Evolutionary conservation across 2,329 filamentous ascomycete species (phyloP).

Genomic region (Ascochyta fabae): DNA sequence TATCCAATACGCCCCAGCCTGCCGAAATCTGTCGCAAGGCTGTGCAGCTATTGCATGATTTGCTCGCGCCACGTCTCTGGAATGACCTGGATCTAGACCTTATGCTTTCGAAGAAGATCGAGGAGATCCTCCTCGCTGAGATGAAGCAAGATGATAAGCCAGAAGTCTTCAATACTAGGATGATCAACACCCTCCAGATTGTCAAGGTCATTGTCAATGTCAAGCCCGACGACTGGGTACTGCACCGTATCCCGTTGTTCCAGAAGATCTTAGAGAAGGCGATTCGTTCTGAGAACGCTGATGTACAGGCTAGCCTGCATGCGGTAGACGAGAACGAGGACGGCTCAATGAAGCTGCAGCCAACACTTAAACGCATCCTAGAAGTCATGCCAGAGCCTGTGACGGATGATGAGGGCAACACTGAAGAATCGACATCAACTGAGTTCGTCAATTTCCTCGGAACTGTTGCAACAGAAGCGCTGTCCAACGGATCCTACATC

Average conservation of each 20-base stretch:
- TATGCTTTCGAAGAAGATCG: conserved; percentile 86
- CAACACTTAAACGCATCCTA: conserved; percentile 81
- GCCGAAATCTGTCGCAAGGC: conserved; percentile 87
- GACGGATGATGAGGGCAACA: conserved; percentile 83
- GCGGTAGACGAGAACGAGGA: conserved; percentile 73
- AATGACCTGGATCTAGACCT: conserved; percentile 84
- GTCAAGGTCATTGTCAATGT: conserved; percentile 87
- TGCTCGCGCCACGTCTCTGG: conserved; percentile 89
- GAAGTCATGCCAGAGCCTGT: conserved; percentile 83
- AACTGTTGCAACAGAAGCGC: conserved; percentile 83
- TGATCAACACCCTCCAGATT: conserved; percentile 93
- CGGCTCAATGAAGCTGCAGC: conserved; percentile 65
- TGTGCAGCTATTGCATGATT: conserved; percentile 78
- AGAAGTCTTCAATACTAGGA: conserved; percentile 81
- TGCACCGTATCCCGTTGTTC: conserved; percentile 75
- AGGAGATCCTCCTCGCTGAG: conserved; percentile 82
- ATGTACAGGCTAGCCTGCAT: conserved; percentile 93
- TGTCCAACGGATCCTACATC: conserved; percentile 80
- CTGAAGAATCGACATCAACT: conserved; percentile 76
- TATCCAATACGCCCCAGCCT: conserved; percentile 55
- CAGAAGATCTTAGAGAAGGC: conserved; percentile 92
- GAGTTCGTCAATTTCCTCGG: conserved; percentile 88
- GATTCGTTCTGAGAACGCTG: conserved; percentile 84
- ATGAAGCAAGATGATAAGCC: conserved; percentile 55
- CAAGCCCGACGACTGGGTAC: conserved; percentile 89